Base-by-base conservation (phyloP, 208 protist species). In the Vickermania spadyakhi region DNA sequence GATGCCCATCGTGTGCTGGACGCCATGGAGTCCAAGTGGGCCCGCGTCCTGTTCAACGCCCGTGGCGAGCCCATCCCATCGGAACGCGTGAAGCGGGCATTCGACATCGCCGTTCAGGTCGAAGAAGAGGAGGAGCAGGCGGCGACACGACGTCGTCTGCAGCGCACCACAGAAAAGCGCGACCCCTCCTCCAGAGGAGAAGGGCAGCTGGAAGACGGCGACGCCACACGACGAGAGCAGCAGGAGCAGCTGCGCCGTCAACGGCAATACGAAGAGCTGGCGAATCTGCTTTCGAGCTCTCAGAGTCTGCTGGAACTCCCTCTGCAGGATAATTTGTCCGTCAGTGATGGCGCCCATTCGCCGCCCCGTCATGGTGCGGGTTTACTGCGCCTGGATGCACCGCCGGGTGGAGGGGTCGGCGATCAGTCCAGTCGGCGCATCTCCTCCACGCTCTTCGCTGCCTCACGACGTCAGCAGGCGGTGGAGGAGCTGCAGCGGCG, bases 1-100 rank as follows among this genome's bases (percentile, higher is more conserved):
- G 86, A 93, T 54, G 64, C 89, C 7, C 81, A 93, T 36, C 63
- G 76, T 0, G 73, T 81, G 31, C 45, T 93, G n/a, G 72, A 84
- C 42, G 67, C 82, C 31, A 93, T 93, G 80, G 75, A 89, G 56
- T 36, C 31, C 28, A 79, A 80, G 65, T 86, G 79, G 79, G 68
- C 70, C 11, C 1, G 7, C 31, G 7, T 60, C 31, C 42, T 26
- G 56, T 52, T 45, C 25, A 62, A 31, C 62, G 18, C 56, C 11
- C 0, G 22, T 18, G 53, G 58, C 22, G 29, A 45, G 36, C 36
- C 36, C 11, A 18, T 45, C 7, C 36, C 36, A 18, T 45, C 36
- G 11, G 36, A 45, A 18, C 36, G 36, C 11, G 36, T 45, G 11
- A 21, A 3, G 25, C 52, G 27, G 22, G 21, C 56, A 22, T 28